phyloP scores from a whole-genome alignment of 2,329 filamentous ascomycete species.

The Aschersonia sp. region DNA sequence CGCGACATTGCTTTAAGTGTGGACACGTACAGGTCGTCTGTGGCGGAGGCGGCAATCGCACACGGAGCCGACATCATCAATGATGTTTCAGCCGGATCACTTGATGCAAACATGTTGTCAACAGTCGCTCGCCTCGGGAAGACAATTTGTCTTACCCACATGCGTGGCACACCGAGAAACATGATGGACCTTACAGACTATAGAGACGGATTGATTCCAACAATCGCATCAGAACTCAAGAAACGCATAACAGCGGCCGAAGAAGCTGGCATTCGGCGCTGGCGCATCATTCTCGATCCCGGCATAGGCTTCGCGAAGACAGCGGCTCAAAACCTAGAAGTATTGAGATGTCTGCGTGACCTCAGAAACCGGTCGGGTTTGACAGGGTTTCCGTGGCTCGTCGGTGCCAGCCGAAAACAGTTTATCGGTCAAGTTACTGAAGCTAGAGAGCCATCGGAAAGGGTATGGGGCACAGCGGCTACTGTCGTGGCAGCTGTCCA shows the following conservation, averaged over 20 bases:
- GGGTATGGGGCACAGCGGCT: conserved; percentile 76
- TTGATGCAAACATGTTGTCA: conserved; percentile 71
- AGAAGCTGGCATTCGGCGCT: conserved; percentile 69
- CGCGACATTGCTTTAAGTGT: conserved; percentile 61
- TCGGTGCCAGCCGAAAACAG: conserved; percentile 77
- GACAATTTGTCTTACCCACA: conserved; percentile 81
- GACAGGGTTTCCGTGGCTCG: conserved; percentile 66
- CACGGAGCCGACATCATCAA: conserved; percentile 89
- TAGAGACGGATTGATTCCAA: conserved; percentile 49
- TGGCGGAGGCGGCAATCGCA: conserved; percentile 61
- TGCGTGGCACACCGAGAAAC: conserved; percentile 73
- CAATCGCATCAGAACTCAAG: conserved; percentile 53
- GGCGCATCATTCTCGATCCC: conserved; percentile 90
- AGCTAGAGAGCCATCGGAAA: conserved; percentile 52
- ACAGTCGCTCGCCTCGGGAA: conserved; percentile 66
- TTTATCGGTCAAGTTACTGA: conserved; percentile 80
- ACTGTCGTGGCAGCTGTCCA: conserved; percentile 75
- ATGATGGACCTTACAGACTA: conserved; percentile 64
- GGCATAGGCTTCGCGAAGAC: conserved; percentile 91
- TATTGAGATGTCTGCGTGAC: conserved; percentile 54
- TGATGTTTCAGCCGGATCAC: conserved; percentile 71
- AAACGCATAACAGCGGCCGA: conserved; percentile 61
- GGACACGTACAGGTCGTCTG: conserved; percentile 80
- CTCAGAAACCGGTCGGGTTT: conserved; percentile 52
- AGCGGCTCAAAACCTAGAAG: conserved; percentile 62